phyloP scores from a whole-genome alignment of 331 rosid genomes.

The Quercus phellos region DNA sequence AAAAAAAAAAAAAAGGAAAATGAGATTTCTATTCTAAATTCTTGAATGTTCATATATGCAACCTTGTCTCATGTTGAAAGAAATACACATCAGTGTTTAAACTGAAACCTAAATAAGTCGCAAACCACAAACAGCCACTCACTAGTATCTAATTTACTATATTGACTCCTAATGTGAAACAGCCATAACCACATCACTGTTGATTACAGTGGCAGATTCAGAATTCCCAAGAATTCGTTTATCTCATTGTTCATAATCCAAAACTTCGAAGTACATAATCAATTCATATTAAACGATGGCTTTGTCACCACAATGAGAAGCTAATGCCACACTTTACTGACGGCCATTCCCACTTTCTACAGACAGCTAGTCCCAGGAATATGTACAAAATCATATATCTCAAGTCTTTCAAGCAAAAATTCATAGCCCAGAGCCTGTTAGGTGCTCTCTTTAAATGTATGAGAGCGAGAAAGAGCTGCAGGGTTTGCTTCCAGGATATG shows the following conservation, averaged over 20 bases:
- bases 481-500: conserved; percentile 37
- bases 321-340: conserved; percentile 2
- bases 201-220: background rate
- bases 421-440: conserved; percentile 11
- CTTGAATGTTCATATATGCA: no score
- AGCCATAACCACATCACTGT: conserved; percentile 12
- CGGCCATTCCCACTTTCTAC: no score
- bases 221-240: conserved; percentile 12
- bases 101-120: no score
- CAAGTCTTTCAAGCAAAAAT: conserved; percentile 14
- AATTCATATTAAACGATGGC: background rate
- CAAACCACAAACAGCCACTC: no score
- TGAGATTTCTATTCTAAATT: no score
- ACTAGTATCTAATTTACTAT: background rate
- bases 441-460: conserved; percentile 28
- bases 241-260: conserved; percentile 8
- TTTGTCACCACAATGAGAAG: background rate
- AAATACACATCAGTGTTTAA: no score
- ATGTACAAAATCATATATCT: conserved; percentile 8
- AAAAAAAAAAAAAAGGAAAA: no score
- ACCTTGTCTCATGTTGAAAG: no score
- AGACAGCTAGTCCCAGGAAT: background rate
- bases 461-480: conserved; percentile 34
- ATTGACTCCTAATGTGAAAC: conserved; percentile 2
- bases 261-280: background rate